A percentile compares a stretch with the other conserved stretches of the same genome.
Conservation (phyloP, 345 rosid genomes). For the Eucalyptus pumila region DNA sequence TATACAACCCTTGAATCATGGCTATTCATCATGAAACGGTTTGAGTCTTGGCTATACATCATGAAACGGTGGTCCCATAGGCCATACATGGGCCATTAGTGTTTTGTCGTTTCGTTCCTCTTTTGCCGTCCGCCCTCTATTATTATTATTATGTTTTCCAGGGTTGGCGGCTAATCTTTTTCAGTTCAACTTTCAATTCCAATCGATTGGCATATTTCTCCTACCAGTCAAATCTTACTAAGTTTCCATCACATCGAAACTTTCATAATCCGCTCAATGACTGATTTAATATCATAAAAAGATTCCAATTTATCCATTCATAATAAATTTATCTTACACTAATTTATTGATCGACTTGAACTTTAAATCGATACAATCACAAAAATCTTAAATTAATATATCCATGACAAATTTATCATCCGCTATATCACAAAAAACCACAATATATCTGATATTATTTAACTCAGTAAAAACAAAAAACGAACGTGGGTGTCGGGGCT, state of each 20-base stretch:
- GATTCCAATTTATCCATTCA: too few species aligned
- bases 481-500: accelerated
- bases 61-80: background rate
- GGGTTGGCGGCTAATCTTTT: background rate
- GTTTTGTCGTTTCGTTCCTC: background rate
- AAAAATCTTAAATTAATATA: too few species aligned
- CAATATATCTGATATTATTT: too few species aligned
- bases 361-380: too few species aligned
- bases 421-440: too few species aligned
- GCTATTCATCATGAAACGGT: background rate
- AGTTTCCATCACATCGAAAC: background rate
- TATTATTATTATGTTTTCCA: background rate
- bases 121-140: background rate
- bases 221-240: background rate
- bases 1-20: background rate
- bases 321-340: too few species aligned
- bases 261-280: background rate
- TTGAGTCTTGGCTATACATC: background rate
- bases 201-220: background rate
- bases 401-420: accelerated
- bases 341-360: too few species aligned
- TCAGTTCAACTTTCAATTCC: background rate
- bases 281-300: too few species aligned
- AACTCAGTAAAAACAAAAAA: accelerated
- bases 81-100: background rate